Evolutionary conservation across 2,329 filamentous ascomycete species (phyloP), one percentile per base, ranked within the genome.

Genomic region (Alternaria triticimaculans): DNA sequence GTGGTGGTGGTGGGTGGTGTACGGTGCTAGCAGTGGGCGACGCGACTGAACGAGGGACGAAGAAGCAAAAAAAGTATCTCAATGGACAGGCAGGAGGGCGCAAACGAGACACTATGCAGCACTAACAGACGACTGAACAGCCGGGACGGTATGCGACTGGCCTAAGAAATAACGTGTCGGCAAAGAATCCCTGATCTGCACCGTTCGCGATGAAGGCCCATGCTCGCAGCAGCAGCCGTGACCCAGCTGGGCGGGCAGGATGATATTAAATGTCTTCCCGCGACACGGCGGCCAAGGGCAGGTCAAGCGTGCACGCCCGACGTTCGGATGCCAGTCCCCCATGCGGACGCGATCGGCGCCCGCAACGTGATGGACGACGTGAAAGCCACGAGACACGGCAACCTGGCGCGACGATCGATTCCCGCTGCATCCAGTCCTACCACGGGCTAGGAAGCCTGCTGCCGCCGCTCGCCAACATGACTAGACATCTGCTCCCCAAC

Each of bases 141-240:
- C 30, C 26, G 59, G 49, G 54, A 18, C 59, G 15, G 50, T 30
- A 63, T 46, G 49, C 58, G 59, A 45, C 59, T 54, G 59, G 49
- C n/a, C 45, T 45, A 50, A 45, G 50, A 59, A 63, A 63, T 63
- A 63, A 62, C 54, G 59, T 63, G 53, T 30, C 63, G 63, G 56
- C 60, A 60, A 60, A 46, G 20, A 55, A 63, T 65, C 56, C 63
- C 63, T 65, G 60, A 60, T 57, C 37, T 45, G 57, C 56, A 56
- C 56, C 63, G 60, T 60, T 65, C 53, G 60, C 54, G 37, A 49
- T 49, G 28, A 37, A 44, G 57, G 58, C 49, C 62, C 53, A 57
- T 57, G 58, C 62, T 53, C 54, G 37, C 25, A 23, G 28, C 15
- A 28, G 44, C 58, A 61, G 51, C 56, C 30, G 51, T 33, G 45